A percentile compares a stretch with the other conserved stretches of the same genome.
These are phyloP conservation scores for Venturia pyrina DNA, from an alignment of 2,329 filamentous ascomycete species.

Conservation along the genomic window DNA sequence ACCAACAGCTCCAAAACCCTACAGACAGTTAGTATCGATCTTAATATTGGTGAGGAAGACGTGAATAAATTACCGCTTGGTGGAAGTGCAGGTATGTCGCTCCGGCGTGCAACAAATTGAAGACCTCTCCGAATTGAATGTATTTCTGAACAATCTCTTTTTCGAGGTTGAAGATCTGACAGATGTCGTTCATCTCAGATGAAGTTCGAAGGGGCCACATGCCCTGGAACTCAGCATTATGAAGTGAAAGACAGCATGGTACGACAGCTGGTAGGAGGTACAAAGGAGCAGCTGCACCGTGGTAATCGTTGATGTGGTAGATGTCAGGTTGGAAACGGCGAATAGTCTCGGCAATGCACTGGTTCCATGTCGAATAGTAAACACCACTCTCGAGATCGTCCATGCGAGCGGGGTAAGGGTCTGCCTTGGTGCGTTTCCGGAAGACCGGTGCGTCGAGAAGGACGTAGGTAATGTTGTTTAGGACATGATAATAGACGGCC, in stretches of 20 bases:
- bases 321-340: constrained; percentile 52
- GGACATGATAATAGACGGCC: constrained; percentile 52
- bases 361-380: constrained; percentile 62
- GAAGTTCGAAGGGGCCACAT: constrained; percentile 57
- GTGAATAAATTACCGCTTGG: constrained; percentile 27
- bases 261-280: constrained; percentile 54
- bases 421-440: constrained; percentile 50
- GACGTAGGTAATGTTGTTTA: constrained; percentile 59
- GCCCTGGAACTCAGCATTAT: constrained; percentile 61
- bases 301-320: constrained; percentile 58
- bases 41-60: not conserved
- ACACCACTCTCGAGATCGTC: constrained; percentile 51
- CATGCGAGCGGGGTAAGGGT: constrained; percentile 61
- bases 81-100: constrained; percentile 56
- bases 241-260: constrained; percentile 53
- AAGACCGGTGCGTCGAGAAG: constrained; percentile 58
- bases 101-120: constrained; percentile 59
- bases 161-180: constrained; percentile 53
- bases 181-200: constrained; percentile 53
- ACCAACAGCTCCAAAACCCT: constrained; percentile 58
- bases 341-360: constrained; percentile 52
- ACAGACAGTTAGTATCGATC: constrained; percentile 16
- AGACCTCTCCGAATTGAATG: constrained; percentile 58
- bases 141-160: constrained; percentile 48
- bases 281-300: constrained; percentile 52